Base-by-base conservation (phyloP, 2,329 filamentous ascomycete genomes). In the Chaetothyriales sp. region DNA sequence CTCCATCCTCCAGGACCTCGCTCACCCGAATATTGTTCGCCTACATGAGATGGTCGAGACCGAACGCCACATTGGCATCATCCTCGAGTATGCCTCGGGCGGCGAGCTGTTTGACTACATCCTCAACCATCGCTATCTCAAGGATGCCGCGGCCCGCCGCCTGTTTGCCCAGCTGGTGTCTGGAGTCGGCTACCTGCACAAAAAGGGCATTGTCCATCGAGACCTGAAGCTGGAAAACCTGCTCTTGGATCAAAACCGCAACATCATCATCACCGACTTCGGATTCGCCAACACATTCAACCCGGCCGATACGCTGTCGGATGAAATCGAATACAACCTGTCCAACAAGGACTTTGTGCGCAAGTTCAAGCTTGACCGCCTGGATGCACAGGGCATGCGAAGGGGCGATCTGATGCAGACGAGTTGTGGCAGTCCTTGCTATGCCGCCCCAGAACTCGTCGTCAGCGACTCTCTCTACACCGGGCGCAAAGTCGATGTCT, bases 221-320 rank as follows among this genome's bases (percentile, higher is more conserved):
- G 92, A 98, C 70, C 70, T 98, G 58, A 98, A 98, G 70, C 75
- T 98, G 46, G 92, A 98, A 70, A 98, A 98, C 64, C 68, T 98
- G 61, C 76, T 98, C 39, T 76, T 98, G 48, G 92, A 98, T 68
- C 83, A 90, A 56, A 95, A 98, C 65, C 84, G 88, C 56, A 98
- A 98, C 72, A 96, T 98, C 63, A 98, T 98, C 70, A 98, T 98
- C 64, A 98, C 92, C 15, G 92, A 98, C 69, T 98, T 98, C 68
- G 92, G 92, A 18, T 98, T 98, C 65, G 92, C 92, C 59, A 98
- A 98, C 68, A 96, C 89, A 0, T 98, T 98, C 64, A 85, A 95
- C 63, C 80, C 92, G 0, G 71, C 74, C 36, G 92, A 98, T 63
- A 88, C 95, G 65, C 75, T 98, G 42, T 80, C 79, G 3, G 87